Conservation (phyloP, 345 rosid species). For the Clarkia xantiana region DNA sequence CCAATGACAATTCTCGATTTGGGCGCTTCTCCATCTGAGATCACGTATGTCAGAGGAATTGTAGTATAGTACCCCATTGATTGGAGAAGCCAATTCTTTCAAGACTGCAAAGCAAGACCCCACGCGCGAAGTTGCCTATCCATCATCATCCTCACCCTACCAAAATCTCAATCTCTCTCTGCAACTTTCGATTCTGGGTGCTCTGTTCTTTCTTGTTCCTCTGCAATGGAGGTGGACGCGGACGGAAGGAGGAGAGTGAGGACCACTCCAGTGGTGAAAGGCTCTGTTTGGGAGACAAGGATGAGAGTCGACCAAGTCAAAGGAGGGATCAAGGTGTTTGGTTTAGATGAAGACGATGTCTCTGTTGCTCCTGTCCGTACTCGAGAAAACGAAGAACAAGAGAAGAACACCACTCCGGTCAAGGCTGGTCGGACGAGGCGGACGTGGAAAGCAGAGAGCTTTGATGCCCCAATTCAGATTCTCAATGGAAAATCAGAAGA, state of each 20-base stretch:
- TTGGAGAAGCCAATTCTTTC: too few species aligned
- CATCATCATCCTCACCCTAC: too few species aligned
- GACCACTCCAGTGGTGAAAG: slow-evolving; percentile 29
- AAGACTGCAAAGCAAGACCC: too few species aligned
- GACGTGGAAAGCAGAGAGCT: slow-evolving; percentile 46
- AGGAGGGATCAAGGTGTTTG: slow-evolving; percentile 47
- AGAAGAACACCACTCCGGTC: background rate
- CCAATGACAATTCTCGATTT: too few species aligned
- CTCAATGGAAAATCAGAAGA: slow-evolving; percentile 18
- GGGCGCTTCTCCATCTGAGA: too few species aligned
- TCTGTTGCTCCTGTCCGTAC: background rate
- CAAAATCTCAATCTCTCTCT: too few species aligned
- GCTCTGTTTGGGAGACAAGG: slow-evolving; percentile 79
- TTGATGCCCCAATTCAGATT: slow-evolving; percentile 31
- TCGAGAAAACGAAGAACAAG: background rate
- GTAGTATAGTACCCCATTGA: too few species aligned
- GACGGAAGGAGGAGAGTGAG: slow-evolving; percentile 29
- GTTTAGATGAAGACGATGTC: slow-evolving; percentile 17
- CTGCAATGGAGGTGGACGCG: slow-evolving; percentile 1
- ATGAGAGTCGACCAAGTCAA: slow-evolving; percentile 55
- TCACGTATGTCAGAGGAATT: too few species aligned
- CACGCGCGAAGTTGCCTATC: too few species aligned
- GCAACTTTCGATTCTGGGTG: too few species aligned
- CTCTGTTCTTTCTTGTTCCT: background rate
- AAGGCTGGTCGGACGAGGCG: slow-evolving; percentile 16